phyloP scores from a whole-genome alignment of 1,139 yeast species.

The Nematodospora anomalae region DNA sequence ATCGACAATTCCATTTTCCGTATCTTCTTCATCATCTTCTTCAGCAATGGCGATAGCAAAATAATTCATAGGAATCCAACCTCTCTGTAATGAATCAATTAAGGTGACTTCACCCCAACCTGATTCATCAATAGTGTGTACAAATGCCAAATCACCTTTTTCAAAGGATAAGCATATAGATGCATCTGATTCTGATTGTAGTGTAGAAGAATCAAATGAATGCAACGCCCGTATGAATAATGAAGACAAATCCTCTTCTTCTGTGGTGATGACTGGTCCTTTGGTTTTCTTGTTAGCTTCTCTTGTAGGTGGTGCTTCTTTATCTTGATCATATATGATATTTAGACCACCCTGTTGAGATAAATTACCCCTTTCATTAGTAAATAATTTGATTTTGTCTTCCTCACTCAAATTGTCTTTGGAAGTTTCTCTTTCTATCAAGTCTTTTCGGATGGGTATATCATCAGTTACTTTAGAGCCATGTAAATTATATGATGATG shows the following conservation, averaged over 20 bases:
- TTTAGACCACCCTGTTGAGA: slow-evolving; percentile 13
- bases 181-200: slow-evolving; percentile 65
- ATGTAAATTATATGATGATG: slow-evolving; percentile 18
- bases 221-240: slow-evolving; percentile 68
- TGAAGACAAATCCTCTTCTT: slow-evolving; percentile 44
- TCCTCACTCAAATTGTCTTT: slow-evolving; percentile 14
- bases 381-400: slow-evolving; percentile 20
- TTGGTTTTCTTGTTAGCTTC: slow-evolving; percentile 15
- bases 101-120: slow-evolving; percentile 98
- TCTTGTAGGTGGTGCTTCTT: slow-evolving; percentile 8
- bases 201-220: slow-evolving; percentile 69
- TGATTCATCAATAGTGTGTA: slow-evolving; percentile 85
- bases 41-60: slow-evolving; percentile 60
- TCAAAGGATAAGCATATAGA: slow-evolving; percentile 83
- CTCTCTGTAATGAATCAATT: slow-evolving; percentile 67
- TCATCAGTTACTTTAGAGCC: slow-evolving; percentile 25
- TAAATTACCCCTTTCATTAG: slow-evolving; percentile 4
- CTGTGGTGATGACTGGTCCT: slow-evolving; percentile 5
- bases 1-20: slow-evolving; percentile 23
- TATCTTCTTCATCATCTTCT: slow-evolving; percentile 20
- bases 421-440: slow-evolving; percentile 19
- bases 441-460: slow-evolving; percentile 35
- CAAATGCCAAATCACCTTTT: slow-evolving; percentile 78
- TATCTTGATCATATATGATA: slow-evolving; percentile 9
- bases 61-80: slow-evolving; percentile 97